Percentiles rank a stretch among this genome's conserved stretches.
Conservation (phyloP, 73 alveolate genomes). For the Paramecium sonneborni region DNA sequence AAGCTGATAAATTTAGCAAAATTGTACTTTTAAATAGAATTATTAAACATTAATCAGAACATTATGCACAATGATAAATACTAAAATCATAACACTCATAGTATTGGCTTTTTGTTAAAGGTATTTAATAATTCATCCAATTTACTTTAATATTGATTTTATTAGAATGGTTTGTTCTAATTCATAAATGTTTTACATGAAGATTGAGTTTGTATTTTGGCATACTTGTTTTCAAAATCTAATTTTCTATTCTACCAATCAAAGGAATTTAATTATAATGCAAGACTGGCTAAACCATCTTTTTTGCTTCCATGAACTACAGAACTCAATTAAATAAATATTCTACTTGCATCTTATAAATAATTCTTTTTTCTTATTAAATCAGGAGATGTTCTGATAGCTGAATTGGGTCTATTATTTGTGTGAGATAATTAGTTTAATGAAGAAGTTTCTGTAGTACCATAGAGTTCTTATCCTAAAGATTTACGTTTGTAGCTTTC, state of each 20-base stretch:
- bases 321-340: not conserved
- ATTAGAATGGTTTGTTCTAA: not conserved
- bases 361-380: not conserved
- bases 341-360: not conserved
- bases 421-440: not conserved
- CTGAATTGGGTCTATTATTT: not conserved
- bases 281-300: not conserved
- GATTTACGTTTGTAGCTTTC: not conserved
- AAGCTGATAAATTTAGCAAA: not conserved
- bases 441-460: not conserved
- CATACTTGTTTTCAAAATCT: not conserved
- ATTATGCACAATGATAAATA: not conserved
- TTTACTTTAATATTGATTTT: not conserved
- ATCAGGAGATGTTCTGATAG: not conserved
- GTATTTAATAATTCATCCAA: constrained; percentile 33
- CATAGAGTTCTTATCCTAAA: not conserved
- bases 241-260: not conserved
- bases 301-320: not conserved
- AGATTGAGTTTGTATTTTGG: not conserved
- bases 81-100: constrained; percentile 4
- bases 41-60: constrained; percentile 39
- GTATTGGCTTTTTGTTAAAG: not conserved
- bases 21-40: not conserved
- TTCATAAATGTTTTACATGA: not conserved
- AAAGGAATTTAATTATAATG: not conserved